Base-by-base conservation (phyloP, 768 basidiomycete species). In the Calocybe cyanea region DNA sequence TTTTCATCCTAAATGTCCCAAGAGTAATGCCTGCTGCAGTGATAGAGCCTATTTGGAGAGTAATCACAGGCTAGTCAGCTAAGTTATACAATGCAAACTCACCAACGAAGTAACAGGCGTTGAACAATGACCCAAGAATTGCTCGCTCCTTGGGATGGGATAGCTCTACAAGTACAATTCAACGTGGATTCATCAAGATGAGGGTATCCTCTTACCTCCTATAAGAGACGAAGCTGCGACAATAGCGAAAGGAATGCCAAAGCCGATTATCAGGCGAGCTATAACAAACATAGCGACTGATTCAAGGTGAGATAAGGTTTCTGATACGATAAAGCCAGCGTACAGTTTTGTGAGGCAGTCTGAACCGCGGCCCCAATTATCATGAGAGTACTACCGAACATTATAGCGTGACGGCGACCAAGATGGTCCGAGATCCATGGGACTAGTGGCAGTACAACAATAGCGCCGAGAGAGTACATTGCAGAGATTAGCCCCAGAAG, bases 101-200 rank as follows among this genome's bases (percentile, higher is more conserved):
- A 70, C 76, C 76, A 35, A 78, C 72, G 58, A 78, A 81, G 66
- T 79, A 85, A 47, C 76, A 80, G 0, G 80, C 69, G 60, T 81
- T 82, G 66, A 79, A 83, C 1, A 81, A 64, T 3, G 80, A 80
- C 7, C 81, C 83, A 15, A 87, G 56, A 5, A 76, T 73, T 1
- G 78, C 80, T 40, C 85, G 80, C 63, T 86, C 83, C 43, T 80
- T 82, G 0, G 84, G 83, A 62, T 83, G 80, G 0, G 83, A 76
- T 13, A 86, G 68, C 59, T 87, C 84, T 70, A 25, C 2, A 21
- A 17, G 8, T 38, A 18, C 19, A 43, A 4, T 38, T 37, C 4
- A 23, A 19, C 28, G 17, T 21, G 8, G 2, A 11, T 30, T 13
- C 14, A 19, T 23, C 25, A 5, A 11, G 9, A 2, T 30, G 28